Conservation (phyloP, 768 basidiomycete genomes). For the Macrocybe gigantea region DNA sequence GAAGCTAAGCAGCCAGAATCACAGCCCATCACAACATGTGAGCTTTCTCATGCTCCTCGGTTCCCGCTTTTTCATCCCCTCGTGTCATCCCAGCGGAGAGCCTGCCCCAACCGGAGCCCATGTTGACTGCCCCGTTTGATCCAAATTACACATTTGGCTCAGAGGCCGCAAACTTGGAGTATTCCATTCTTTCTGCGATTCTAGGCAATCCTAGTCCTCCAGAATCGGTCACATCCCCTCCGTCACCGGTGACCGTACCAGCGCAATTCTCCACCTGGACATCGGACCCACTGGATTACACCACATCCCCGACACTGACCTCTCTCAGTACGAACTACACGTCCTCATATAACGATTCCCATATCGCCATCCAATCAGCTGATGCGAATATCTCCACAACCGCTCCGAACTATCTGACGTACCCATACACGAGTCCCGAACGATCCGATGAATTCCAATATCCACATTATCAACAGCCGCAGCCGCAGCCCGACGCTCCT, state of each 20-base stretch:
- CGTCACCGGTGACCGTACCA: constrained; percentile 24
- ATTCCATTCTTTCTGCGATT: constrained; percentile 90
- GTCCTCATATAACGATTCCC: constrained; percentile 30
- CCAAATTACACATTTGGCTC: constrained; percentile 70
- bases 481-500: constrained; percentile 19
- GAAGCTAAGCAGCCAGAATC: constrained; percentile 25
- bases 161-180: constrained; percentile 90
- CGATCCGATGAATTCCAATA: constrained; percentile 13
- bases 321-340: constrained; percentile 18
- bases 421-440: constrained; percentile 26
- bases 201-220: constrained; percentile 70
- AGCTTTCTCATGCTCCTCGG: constrained; percentile 7
- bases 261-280: constrained; percentile 27
- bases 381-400: constrained; percentile 26
- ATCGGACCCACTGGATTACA: constrained; percentile 33
- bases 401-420: constrained; percentile 37
- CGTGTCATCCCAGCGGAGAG: constrained; percentile 34
- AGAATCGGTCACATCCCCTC: constrained; percentile 36
- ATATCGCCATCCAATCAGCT: constrained; percentile 29
- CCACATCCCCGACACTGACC: constrained; percentile 27
- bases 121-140: constrained; percentile 59
- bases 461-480: constrained; percentile 12
- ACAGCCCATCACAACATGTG: constrained; percentile 29
- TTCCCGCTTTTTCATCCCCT: constrained; percentile 7
- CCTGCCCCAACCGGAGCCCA: constrained; percentile 48